Evolutionary conservation across 2,329 filamentous ascomycete species (phyloP), one percentile per base, ranked within the genome.

Genomic region (Dryadomyces quercivorus): DNA sequence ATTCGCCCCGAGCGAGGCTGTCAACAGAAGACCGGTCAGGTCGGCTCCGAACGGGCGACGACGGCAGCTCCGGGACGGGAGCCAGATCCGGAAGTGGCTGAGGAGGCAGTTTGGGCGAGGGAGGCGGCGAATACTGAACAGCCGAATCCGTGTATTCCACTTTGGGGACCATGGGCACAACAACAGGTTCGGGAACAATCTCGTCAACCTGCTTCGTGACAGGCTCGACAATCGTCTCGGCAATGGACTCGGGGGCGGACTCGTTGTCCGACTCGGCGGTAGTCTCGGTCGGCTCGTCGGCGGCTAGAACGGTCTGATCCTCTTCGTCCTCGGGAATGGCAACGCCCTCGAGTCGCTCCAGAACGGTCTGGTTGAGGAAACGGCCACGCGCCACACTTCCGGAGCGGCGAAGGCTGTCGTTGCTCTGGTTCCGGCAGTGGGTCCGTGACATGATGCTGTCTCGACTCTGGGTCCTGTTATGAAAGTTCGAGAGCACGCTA

Each of bases 111-210:
- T 73, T 75, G 1, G 88, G 88, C 2, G 89, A 94, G 3, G 85
- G 77, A 1, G 88, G 88, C 48, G 89, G 90, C 38, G 89, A 93
- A 63, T 80, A 93, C 66, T 96, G 91, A 36, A 88, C 76, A 3
- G 84, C 87, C n/a, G 77, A 78, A 63, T 94, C 87, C 43, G 80
- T 78, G 70, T 93, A 94, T 56, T 75, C 71, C 46, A 70, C 65
- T 57, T 72, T 74, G 10, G 67, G 64, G 2, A 59, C 26, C 42
- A 22, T n/a, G 31, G 34, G 6, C 13, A 13, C 15, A 9, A 31
- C 36, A 5, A 42, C 8, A n/a, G 26, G 5, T 16, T 43, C 49
- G 13, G 51, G 38, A 4, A 38, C 12, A n/a, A 9, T 2, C 12
- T 45, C 8, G 12, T 31, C 26, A 8, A 31, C 26, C 4, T 4